These are phyloP conservation scores for Begonia peltatifolia DNA, from an alignment of 306 rosid species.

Conservation along the genomic window DNA sequence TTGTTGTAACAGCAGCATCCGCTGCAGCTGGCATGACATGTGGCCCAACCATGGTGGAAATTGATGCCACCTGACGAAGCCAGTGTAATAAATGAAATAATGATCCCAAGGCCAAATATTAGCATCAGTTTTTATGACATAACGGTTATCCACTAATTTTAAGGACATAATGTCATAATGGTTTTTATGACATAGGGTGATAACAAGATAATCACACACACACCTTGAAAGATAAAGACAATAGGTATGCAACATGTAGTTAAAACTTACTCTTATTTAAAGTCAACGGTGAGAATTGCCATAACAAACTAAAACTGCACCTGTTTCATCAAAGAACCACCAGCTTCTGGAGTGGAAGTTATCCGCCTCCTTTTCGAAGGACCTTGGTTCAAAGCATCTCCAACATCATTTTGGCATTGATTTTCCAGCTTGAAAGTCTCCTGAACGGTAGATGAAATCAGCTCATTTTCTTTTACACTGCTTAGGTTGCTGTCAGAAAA, in stretches of 20 bases:
- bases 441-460: constrained; percentile 28
- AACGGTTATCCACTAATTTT: too few species aligned
- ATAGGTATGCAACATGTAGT: too few species aligned
- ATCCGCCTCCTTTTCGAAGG: constrained; percentile 53
- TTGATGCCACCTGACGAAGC: constrained; percentile 55
- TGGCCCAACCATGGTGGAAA: constrained; percentile 69
- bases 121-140: too few species aligned
- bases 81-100: too few species aligned
- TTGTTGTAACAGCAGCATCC: constrained; percentile 56
- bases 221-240: too few species aligned
- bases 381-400: constrained; percentile 38
- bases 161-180: too few species aligned
- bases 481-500: constrained; percentile 23
- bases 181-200: too few species aligned
- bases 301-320: constrained; percentile 10
- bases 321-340: constrained; percentile 71
- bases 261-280: too few species aligned
- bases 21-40: constrained; percentile 76
- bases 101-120: too few species aligned
- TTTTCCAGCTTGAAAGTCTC: constrained; percentile 28
- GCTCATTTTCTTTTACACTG: constrained; percentile 23
- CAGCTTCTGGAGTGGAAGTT: constrained; percentile 33
- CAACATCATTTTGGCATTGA: constrained; percentile 33
- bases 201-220: too few species aligned
- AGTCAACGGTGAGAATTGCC: too few species aligned